phyloP scores from a whole-genome alignment of 352 stramenopile genomes.

The Globisporangium polare region DNA sequence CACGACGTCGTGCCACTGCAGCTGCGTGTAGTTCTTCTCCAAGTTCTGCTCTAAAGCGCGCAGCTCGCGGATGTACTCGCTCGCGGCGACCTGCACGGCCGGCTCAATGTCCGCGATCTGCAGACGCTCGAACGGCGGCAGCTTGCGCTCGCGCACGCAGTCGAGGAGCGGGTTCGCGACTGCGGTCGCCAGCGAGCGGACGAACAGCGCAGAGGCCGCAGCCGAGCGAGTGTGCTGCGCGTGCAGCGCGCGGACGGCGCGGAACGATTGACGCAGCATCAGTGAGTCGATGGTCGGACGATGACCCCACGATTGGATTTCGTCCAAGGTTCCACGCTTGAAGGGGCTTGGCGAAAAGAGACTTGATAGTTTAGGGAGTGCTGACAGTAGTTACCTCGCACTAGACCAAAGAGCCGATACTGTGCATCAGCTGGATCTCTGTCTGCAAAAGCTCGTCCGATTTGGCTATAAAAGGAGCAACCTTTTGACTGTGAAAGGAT shows the following conservation, averaged over 20 bases:
- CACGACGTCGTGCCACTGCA: constrained; percentile 87
- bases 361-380: too few species aligned
- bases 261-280: constrained; percentile 8
- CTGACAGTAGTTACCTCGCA: too few species aligned
- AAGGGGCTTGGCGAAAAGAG: too few species aligned
- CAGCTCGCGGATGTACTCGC: constrained; percentile 48
- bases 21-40: constrained; percentile 10
- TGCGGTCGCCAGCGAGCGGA: constrained; percentile 3
- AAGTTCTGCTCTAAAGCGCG: constrained; percentile 42
- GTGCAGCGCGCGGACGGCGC: constrained; percentile 2
- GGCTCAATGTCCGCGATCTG: constrained; percentile 58
- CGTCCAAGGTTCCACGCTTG: too few species aligned
- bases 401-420: not conserved
- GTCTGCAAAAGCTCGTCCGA: not conserved
- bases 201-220: not conserved
- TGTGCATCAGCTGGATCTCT: not conserved
- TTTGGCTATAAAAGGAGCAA: too few species aligned
- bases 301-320: not conserved
- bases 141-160: constrained; percentile 49
- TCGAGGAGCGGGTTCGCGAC: constrained; percentile 46
- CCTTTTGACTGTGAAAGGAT: too few species aligned
- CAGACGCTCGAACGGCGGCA: constrained; percentile 70
- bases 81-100: constrained; percentile 47
- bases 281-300: too few species aligned
- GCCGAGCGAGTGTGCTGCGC: not conserved